Base-by-base conservation (phyloP, 495 filamentous ascomycete genomes). In the Gamarada debralockiae region DNA sequence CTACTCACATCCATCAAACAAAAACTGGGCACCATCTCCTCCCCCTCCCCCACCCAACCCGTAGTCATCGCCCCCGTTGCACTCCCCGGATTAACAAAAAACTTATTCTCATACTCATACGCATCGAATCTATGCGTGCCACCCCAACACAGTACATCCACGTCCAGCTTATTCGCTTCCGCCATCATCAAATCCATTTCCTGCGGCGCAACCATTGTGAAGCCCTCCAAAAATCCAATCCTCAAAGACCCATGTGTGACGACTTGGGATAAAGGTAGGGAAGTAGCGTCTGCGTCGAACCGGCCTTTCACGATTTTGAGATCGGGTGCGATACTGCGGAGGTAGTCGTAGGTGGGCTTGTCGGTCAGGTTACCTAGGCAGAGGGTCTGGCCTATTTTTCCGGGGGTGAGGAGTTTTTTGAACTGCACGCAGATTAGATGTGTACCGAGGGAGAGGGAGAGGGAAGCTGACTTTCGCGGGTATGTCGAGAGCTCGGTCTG, bases 61-160 rank as follows among this genome's bases (percentile, higher is more conserved):
- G 83, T 85, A 38, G 82, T 85, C 65, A 90, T 80, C 0, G 91
- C 91, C 10, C 90, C 90, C 8, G 89, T 95, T 18, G 88, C 92
- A 68, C 87, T 95, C n/a, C 93, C 93, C 2, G 93, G 93, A 65
- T 97, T 98, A 38, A 98, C 85, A 70, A 98, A 98, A 74, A 98
- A 98, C 68, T 95, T 90, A 47, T 93, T 95, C 75, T 97, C 95
- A 71, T 97, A 84, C 75, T 98, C 95, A 64, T 96, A 98, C 24
- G 95, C 95, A 73, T 99, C 93, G 66, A 99, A 99, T 12, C 83
- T 78, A 72, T 97, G 92, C 13, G 92, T 96, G n/a, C 93, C 95
- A 38, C 91, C 93, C 90, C 90, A 99, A 58, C 96, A 83, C 48
- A 99, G 71, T 39, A 99, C 89, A 73, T 99, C 93, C 15, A 97